A percentile compares a stretch with the other conserved stretches of the same genome.
Evolutionary conservation across 768 basidiomycete species (phyloP).

Genomic region (Suillus tomentosus): DNA sequence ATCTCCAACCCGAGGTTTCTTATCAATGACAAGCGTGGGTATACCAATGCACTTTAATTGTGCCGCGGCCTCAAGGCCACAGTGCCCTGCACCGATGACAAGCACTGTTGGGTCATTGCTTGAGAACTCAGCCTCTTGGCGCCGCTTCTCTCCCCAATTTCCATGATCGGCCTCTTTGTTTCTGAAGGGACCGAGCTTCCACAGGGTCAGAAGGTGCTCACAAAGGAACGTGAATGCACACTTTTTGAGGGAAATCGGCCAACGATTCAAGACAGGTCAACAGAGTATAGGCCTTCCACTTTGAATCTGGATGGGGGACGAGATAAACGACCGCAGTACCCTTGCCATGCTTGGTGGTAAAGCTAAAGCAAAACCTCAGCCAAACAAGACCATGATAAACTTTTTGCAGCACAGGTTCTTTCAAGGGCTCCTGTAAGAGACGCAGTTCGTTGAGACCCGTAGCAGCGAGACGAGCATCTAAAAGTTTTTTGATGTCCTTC

Average conservation of each 20-base stretch:
- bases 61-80: slow-evolving; percentile 65
- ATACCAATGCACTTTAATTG: slow-evolving; percentile 64
- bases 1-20: slow-evolving; percentile 53
- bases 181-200: slow-evolving; percentile 43
- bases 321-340: slow-evolving; percentile 58
- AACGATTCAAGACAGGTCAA: slow-evolving; percentile 64
- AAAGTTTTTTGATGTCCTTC: slow-evolving; percentile 39
- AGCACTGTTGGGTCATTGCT: slow-evolving; percentile 58
- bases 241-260: slow-evolving; percentile 55
- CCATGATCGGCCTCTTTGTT: slow-evolving; percentile 48
- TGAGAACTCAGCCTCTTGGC: slow-evolving; percentile 45
- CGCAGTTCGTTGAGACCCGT: slow-evolving; percentile 21
- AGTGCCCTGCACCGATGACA: slow-evolving; percentile 67
- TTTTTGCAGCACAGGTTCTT: slow-evolving; percentile 35
- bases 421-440: slow-evolving; percentile 27
- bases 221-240: slow-evolving; percentile 9
- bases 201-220: slow-evolving; percentile 4
- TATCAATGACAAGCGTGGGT: slow-evolving; percentile 57
- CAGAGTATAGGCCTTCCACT: slow-evolving; percentile 62
- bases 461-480: slow-evolving; percentile 39
- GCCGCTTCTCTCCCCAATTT: slow-evolving; percentile 53
- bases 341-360: slow-evolving; percentile 49
- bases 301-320: slow-evolving; percentile 41
- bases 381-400: slow-evolving; percentile 58
- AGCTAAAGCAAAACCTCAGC: slow-evolving; percentile 57